Conservation (phyloP, 2,329 filamentous ascomycete genomes). For the Microsporum audouinii region DNA sequence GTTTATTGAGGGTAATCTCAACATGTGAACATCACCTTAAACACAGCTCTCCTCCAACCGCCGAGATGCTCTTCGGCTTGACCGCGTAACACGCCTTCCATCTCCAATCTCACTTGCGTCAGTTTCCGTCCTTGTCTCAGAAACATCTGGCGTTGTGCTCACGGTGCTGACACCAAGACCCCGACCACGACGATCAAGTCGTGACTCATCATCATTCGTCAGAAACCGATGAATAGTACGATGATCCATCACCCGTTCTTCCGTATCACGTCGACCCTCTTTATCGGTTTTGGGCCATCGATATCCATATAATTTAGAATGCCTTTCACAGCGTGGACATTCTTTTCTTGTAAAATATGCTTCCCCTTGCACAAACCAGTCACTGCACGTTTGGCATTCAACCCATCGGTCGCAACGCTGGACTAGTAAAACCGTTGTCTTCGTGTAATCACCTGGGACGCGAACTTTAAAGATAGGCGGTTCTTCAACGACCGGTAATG, state of each 20-base stretch:
- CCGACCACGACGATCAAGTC: conserved; percentile 27
- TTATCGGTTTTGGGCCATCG: conserved; percentile 91
- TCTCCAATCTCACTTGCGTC: conserved; percentile 28
- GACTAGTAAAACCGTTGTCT: conserved; percentile 63
- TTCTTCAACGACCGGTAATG: conserved; percentile 29
- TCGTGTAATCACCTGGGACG: conserved; percentile 66
- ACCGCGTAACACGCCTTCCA: conserved; percentile 26
- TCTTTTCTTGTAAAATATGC: conserved; percentile 76
- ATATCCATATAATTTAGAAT: conserved; percentile 91
- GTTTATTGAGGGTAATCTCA: not conserved
- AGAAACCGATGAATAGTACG: conserved; percentile 79
- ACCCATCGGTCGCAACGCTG: conserved; percentile 75
- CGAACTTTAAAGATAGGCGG: conserved; percentile 31
- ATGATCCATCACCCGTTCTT: conserved; percentile 64
- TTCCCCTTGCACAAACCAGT: conserved; percentile 75
- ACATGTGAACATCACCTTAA: not conserved
- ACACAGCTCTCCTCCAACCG: not conserved
- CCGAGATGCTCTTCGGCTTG: conserved; percentile 23
- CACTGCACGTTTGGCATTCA: conserved; percentile 71
- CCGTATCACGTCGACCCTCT: conserved; percentile 59
- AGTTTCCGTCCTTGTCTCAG: conserved; percentile 29
- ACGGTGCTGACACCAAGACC: conserved; percentile 25
- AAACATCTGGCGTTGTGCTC: conserved; percentile 29
- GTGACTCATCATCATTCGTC: conserved; percentile 53
- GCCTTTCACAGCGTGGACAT: conserved; percentile 86